A percentile compares a stretch with the other conserved stretches of the same genome.
phyloP scores from a whole-genome alignment of 73 alveolate genomes.

The Blepharisma stoltei region DNA sequence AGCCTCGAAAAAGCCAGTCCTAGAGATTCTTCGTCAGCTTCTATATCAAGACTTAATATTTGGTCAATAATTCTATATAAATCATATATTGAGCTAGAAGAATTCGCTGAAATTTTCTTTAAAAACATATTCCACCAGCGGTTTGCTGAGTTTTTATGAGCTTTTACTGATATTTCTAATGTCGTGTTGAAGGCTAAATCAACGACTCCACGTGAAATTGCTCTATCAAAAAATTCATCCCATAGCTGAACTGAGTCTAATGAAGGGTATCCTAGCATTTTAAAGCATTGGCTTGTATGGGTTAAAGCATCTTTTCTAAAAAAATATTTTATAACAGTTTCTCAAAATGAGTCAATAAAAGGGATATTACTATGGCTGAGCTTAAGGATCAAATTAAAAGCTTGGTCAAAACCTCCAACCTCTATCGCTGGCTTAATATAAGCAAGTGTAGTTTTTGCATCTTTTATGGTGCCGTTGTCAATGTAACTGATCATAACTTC shows the following conservation, averaged over 20 bases:
- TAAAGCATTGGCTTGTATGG: neutral
- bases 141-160: neutral
- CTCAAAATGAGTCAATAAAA: neutral
- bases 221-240: constrained; percentile 1
- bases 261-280: neutral
- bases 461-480: neutral
- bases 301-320: constrained; percentile 4
- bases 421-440: neutral
- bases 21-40: neutral
- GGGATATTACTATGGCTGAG: neutral
- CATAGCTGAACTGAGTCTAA: neutral
- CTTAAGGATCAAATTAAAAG: constrained; percentile 3
- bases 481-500: neutral
- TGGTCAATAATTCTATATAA: neutral
- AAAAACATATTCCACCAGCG: neutral
- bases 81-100: neutral
- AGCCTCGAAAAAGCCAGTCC: neutral
- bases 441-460: neutral
- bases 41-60: neutral
- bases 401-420: neutral
- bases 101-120: neutral
- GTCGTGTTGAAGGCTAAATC: neutral
- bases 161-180: neutral
- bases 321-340: neutral
- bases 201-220: neutral